A percentile compares a stretch with the other conserved stretches of the same genome.
Evolutionary conservation across 1,284 basidiomycete species (phyloP).

Genomic region (Leccinum pachyderme): DNA sequence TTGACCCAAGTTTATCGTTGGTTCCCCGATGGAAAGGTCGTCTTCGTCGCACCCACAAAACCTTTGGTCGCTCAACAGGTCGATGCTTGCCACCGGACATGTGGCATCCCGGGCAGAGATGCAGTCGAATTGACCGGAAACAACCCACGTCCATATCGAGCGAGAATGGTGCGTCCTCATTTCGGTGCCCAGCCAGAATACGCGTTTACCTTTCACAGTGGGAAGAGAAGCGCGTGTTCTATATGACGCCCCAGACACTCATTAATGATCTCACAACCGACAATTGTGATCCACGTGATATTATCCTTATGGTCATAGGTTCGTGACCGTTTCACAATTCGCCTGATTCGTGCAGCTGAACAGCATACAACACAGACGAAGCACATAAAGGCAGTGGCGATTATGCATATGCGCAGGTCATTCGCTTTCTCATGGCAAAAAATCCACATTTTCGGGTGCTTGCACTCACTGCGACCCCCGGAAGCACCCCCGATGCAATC

Average conservation of each 20-base stretch:
- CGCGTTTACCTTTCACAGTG: conserved; percentile 48
- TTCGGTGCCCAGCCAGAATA: not conserved
- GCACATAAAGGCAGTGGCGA: conserved; percentile 94
- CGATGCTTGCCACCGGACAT: conserved; percentile 89
- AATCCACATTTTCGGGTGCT: conserved; percentile 94
- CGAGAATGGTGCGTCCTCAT: conserved; percentile 54
- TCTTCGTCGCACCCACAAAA: conserved; percentile 95
- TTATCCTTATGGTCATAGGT: conserved; percentile 84
- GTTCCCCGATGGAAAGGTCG: conserved; percentile 91
- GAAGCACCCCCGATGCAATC: conserved; percentile 81
- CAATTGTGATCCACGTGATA: conserved; percentile 75
- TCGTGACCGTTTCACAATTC: conserved; percentile 12
- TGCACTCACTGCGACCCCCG: conserved; percentile 95
- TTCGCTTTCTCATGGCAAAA: conserved; percentile 89
- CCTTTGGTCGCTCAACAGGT: conserved; percentile 96
- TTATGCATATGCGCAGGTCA: conserved; percentile 89
- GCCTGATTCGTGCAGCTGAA: conserved; percentile 4
- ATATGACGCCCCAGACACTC: conserved; percentile 97
- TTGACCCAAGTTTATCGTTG: conserved; percentile 74
- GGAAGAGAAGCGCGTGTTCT: conserved; percentile 88
- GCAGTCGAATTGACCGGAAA: conserved; percentile 89
- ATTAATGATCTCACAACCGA: conserved; percentile 81
- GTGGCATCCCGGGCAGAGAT: conserved; percentile 88
- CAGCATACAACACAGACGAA: conserved; percentile 63
- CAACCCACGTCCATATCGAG: conserved; percentile 48